Evolutionary conservation across 352 stramenopile species (phyloP).

Genomic region (Detonula confervacea): DNA sequence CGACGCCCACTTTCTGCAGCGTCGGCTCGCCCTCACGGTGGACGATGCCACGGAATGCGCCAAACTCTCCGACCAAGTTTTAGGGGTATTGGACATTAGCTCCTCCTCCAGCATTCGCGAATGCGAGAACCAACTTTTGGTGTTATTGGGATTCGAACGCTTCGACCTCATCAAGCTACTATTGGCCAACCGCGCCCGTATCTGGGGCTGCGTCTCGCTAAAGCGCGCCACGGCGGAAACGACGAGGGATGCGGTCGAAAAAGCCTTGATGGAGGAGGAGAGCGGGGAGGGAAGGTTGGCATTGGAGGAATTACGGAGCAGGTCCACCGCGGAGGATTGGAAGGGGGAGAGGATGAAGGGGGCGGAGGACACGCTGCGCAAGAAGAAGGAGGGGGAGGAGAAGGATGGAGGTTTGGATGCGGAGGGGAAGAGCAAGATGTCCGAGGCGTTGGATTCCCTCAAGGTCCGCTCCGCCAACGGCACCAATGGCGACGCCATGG

Average conservation of each 20-base stretch:
- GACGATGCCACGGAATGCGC: conserved; percentile 94
- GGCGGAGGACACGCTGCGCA: conserved; percentile 62
- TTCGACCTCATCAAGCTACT: conserved; percentile 99
- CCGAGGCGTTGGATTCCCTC: conserved; percentile 71
- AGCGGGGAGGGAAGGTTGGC: conserved; percentile 88
- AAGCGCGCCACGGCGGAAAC: conserved; percentile 95
- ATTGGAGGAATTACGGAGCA: conserved; percentile 90
- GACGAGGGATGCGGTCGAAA: conserved; percentile 88
- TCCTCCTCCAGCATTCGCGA: conserved; percentile 80
- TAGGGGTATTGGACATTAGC: conserved; percentile 81
- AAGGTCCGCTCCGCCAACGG: conserved; percentile 37
- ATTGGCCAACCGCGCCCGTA: conserved; percentile 93
- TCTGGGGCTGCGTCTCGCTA: conserved; percentile 96
- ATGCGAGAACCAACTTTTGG: conserved; percentile 97
- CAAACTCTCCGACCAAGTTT: conserved; percentile 91
- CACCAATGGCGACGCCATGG: conserved; percentile 39
- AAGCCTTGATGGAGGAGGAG: conserved; percentile 90
- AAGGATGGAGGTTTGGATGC: conserved; percentile 21
- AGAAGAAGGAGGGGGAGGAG: conserved; percentile 35
- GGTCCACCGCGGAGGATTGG: conserved; percentile 92
- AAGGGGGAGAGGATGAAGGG: conserved; percentile 88
- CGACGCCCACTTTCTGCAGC: conserved; percentile 98
- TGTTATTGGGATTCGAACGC: conserved; percentile 98
- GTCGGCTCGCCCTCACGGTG: conserved; percentile 94
- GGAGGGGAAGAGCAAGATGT: conserved; percentile 46